Base-by-base conservation (phyloP, 345 rosid species). In the Syzygium grande region DNA sequence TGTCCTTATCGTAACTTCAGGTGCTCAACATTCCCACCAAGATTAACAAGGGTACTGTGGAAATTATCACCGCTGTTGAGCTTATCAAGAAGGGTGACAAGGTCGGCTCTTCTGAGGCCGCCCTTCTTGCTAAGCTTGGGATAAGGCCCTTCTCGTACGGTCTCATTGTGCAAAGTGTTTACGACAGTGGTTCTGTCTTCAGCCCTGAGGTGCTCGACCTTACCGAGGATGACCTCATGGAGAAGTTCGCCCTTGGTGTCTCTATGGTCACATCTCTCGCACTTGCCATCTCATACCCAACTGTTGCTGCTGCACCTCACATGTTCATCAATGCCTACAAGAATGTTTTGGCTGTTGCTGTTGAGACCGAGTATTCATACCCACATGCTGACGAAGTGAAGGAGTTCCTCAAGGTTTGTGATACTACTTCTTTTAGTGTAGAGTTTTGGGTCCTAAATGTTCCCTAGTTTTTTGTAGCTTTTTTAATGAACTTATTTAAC, bases 1-100 rank as follows among this genome's bases (percentile, higher is more conserved):
- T 11, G 7, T 85, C 34, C 4, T 58, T 4, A 84, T 11, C 25
- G 4, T 11, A 34, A 27, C 41, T 86, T 59, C 84, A 96, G 94
- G 98, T 97, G 87, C 97, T 97, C 16, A 97, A 97, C 90, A 97
- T 97, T 84, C 98, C 99, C 2, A 97, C 99, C 68, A 97, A 97
- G 92, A 97, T 97, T 94, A 97, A 97, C 95, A 97, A 97, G 96
- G 99, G 99, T 88, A 95, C 98, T 49, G 99, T 97, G 9, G 99
- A 97, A 93, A 97, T 97, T 88, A 94, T 97, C 86, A 95, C 99
- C 85, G 95, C 98, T 5, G 99, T 97, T 85, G 99, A 97, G 91
- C 96, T 97, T 78, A 95, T 96, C 89, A 97, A 92, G 95, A 96
- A 97, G 92, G 99, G 99, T 10, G 99, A 97, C 27, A 96, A 97